Evolutionary conservation across 2,329 filamentous ascomycete species (phyloP).

Genomic region (Periconia sp.): DNA sequence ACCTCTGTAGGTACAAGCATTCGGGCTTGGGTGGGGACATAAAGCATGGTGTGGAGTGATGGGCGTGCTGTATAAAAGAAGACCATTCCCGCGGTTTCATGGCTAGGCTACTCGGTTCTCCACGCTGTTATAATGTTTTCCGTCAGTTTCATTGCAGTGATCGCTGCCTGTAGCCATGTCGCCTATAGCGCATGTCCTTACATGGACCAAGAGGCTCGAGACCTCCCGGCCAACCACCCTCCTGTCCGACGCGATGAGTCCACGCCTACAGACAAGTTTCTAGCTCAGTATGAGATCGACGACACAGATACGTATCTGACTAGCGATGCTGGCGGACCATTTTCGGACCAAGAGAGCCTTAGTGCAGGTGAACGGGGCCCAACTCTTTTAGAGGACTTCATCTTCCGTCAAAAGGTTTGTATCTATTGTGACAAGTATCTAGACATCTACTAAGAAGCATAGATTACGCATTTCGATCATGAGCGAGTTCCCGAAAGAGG

Average conservation of each 20-base stretch:
- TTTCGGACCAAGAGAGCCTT: constrained; percentile 70
- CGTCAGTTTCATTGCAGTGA: constrained; percentile 25
- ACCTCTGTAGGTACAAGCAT: too few species aligned
- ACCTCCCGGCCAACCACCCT: constrained; percentile 36
- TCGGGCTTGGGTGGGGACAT: too few species aligned
- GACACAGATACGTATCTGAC: constrained; percentile 54
- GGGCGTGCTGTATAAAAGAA: constrained; percentile 2
- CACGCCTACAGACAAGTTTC: constrained; percentile 38
- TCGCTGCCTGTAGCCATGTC: constrained; percentile 30
- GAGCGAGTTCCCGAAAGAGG: constrained; percentile 62
- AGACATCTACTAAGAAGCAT: neutral
- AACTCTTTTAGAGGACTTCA: constrained; percentile 74
- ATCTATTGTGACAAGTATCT: constrained; percentile 7
- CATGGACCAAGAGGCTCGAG: constrained; percentile 39
- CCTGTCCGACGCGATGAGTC: constrained; percentile 31
- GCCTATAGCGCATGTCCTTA: constrained; percentile 41
- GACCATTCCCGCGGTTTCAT: constrained; percentile 1
- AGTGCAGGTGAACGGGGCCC: constrained; percentile 71
- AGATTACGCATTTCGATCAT: constrained; percentile 48
- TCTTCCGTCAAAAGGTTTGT: constrained; percentile 68
- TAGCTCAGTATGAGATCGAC: constrained; percentile 45
- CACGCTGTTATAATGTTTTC: constrained; percentile 26
- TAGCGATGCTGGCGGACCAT: constrained; percentile 71
- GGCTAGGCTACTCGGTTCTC: constrained; percentile 7
- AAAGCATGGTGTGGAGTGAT: too few species aligned